Base-by-base conservation (phyloP, 139 green algal species). In the Asterochloris sp. region DNA sequence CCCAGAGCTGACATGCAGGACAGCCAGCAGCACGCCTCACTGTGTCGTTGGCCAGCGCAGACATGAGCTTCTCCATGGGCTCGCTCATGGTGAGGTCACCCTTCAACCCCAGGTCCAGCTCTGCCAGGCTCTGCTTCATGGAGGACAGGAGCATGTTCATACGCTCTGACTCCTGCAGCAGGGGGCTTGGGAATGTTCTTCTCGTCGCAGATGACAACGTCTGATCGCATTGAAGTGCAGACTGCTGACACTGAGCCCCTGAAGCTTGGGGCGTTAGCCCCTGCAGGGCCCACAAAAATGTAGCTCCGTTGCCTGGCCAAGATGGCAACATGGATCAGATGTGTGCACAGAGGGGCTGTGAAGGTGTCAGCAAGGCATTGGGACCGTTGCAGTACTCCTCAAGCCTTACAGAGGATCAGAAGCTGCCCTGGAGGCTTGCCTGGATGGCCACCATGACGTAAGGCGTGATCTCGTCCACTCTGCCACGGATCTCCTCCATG, bases 381-480 rank as follows among this genome's bases (percentile, higher is more conserved):
- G n/a, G 38, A 54, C 38, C 38, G 6, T 54, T 14, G 11, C 17
- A 24, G 66, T 71, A 10, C 21, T 10, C 19, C 66, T 4, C 19
- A 71, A 21, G 19, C 17, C 4, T 8, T 71, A 71, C 66, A 71
- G 10, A 12, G 8, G 66, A 71, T 71, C 17, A 26, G 66, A 24
- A 26, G 66, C 66, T 4, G 66, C 17, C 66, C 17, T 21, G 66
- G 66, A 26, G 66, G 66, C 66, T 71, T 69, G 93, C 91, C 89
- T 96, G 94, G 27, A 98, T 94, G 11, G 94, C 94, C 76, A 98
- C 94, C 93, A 98, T 97, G 63, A 91, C 88, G 88, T 96, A 98
- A 10, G 95, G 95, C 24, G 90, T 91, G 76, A 91, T 89, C 74
- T 97, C 93, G 62, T 95, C 92, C 76, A 95, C 91, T n/a, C 91